Base-by-base conservation (phyloP, 352 stramenopile genomes). In the Phytopythium ostracodes region DNA sequence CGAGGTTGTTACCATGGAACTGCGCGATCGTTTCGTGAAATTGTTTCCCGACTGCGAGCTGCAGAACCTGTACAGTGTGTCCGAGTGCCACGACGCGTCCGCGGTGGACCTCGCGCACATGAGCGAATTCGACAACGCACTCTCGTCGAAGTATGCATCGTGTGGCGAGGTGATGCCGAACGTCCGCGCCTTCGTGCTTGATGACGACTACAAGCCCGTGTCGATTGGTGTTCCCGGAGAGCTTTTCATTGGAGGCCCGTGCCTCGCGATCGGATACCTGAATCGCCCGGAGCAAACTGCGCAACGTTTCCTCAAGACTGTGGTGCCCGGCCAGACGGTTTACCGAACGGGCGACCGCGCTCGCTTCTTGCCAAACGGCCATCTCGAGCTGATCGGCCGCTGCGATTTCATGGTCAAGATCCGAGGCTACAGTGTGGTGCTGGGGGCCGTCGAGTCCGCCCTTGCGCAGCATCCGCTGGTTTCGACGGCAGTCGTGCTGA, bases 351-450 rank as follows among this genome's bases (percentile, higher is more conserved):
- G 95, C 33, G 94, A 98, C 74, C 76, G 94, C 42, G 94, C 88
- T 44, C 79, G 92, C 17, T 92, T 97, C 53, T 74, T 98, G 55
- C 82, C 87, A 0, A 96, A 97, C 64, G 88, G 91, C 6, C 81
- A 96, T 65, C 70, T 98, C 7, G 92, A 98, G 70, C 83, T 98
- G 36, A 87, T 98, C 38, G 95, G 95, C 6, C 85, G 95, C 42
- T 97, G 90, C 64, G 93, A 98, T 72, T 98, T 97, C 60, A 98
- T 98, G 91, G 90, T 98, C 59, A 98, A 98, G 77, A 96, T 98
- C 61, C 85, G 94, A 25, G 95, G 95, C 44, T 98, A 98, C 70
- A 97, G 89, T 47, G 90, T 98, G 6, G 95, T 98, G 29, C 70
- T 98, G 9, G 91, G 91, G 33, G 93, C 92, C 20, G 81, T 98